These are phyloP conservation scores for Dryas drummondii DNA, from an alignment of 306 rosid species.

Conservation along the genomic window DNA sequence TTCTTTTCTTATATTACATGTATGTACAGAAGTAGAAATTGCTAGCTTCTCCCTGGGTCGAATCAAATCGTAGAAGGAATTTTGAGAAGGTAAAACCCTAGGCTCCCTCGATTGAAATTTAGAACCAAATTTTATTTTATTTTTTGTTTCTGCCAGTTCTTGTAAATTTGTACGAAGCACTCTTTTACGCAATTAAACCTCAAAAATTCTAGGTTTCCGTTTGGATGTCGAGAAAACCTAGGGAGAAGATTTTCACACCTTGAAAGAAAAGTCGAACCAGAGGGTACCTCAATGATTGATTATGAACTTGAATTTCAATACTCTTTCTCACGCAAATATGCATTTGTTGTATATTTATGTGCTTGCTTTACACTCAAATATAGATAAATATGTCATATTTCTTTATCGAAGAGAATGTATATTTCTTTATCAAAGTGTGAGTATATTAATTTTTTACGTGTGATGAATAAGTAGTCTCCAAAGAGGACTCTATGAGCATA, in stretches of 20 bases:
- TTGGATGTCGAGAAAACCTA: not conserved
- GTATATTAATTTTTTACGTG: too few species aligned
- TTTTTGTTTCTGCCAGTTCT: not conserved
- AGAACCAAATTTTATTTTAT: not conserved
- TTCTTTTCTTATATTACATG: too few species aligned
- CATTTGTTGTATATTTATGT: not conserved
- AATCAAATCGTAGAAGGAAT: not conserved
- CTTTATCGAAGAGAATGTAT: too few species aligned
- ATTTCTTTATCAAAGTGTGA: too few species aligned
- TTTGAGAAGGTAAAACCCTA: not conserved
- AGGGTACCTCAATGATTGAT: not conserved
- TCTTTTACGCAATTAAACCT: not conserved
- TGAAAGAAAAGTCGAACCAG: too few species aligned
- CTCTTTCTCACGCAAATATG: too few species aligned
- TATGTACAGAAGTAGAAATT: not conserved
- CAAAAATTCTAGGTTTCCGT: not conserved
- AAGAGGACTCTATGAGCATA: not conserved
- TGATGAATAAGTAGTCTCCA: too few species aligned
- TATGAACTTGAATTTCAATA: not conserved
- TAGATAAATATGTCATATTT: too few species aligned
- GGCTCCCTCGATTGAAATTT: not conserved
- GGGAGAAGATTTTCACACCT: not conserved
- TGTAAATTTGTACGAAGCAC: not conserved
- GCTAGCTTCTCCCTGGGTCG: not conserved
- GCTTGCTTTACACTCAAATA: not conserved